Evolutionary conservation across 441 rosid genomes (phyloP).

Genomic region (Dalechampia spathulata): DNA sequence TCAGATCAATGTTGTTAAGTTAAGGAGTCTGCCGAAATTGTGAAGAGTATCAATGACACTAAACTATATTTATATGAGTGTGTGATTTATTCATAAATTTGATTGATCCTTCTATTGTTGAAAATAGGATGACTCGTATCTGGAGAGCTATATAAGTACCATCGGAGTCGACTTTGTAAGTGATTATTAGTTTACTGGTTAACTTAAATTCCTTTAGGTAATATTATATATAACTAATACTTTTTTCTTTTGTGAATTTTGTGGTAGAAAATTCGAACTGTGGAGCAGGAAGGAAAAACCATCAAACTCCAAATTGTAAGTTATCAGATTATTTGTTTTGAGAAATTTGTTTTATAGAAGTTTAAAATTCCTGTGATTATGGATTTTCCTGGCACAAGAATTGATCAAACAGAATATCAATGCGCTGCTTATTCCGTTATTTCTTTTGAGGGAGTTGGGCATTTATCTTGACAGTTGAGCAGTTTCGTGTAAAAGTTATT

Average conservation of each 20-base stretch:
- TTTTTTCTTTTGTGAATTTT: not conserved
- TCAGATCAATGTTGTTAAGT: no score
- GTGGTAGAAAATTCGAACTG: slow-evolving; percentile 88
- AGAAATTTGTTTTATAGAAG: no score
- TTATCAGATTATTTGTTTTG: no score
- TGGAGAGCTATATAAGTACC: slow-evolving; percentile 96
- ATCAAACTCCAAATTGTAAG: slow-evolving; percentile 93
- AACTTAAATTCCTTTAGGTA: not conserved
- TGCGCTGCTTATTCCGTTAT: no score
- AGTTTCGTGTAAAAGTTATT: no score
- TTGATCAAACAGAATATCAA: no score
- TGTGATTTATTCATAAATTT: not conserved
- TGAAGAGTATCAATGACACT: no score
- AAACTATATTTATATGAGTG: no score
- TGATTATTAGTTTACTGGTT: slow-evolving; percentile 5
- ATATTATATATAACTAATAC: not conserved
- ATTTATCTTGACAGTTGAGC: no score
- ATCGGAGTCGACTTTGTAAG: slow-evolving; percentile 97
- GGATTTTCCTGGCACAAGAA: not conserved
- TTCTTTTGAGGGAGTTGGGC: no score
- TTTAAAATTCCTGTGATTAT: no score
- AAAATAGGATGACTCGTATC: slow-evolving; percentile 83
- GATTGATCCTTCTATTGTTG: not conserved
- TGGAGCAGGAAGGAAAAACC: slow-evolving; percentile 95
- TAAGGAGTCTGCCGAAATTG: no score